phyloP scores from a whole-genome alignment of 1,139 yeast species.

The Nakaseomyces nivariensis region DNA sequence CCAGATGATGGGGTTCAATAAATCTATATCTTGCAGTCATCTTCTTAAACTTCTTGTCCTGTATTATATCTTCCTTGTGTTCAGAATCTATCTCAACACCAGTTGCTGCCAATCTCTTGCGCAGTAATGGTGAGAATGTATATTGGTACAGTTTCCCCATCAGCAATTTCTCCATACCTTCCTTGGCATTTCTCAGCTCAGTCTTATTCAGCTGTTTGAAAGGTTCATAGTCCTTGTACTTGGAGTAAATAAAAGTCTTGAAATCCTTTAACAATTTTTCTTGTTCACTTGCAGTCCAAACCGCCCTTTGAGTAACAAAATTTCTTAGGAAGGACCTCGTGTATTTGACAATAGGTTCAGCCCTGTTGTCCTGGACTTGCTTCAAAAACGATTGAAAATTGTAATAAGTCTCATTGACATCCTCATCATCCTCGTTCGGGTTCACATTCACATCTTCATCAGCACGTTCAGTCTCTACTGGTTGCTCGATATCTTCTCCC shows the following conservation, averaged over 20 bases:
- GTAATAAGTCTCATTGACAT: slow-evolving; percentile 16
- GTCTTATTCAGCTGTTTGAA: slow-evolving; percentile 56
- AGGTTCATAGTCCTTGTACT: slow-evolving; percentile 60
- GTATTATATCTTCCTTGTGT: slow-evolving; percentile 51
- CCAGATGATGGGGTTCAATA: slow-evolving; percentile 73
- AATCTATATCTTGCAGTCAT: slow-evolving; percentile 63
- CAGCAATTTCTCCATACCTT: slow-evolving; percentile 84
- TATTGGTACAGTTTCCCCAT: slow-evolving; percentile 76
- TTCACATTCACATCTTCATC: background rate
- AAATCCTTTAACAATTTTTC: slow-evolving; percentile 66
- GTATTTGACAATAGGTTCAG: slow-evolving; percentile 85
- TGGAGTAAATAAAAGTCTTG: slow-evolving; percentile 56
- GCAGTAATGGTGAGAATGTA: slow-evolving; percentile 74
- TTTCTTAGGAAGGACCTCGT: slow-evolving; percentile 71
- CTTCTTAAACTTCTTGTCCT: slow-evolving; percentile 46
- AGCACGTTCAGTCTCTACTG: background rate
- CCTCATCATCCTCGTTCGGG: slow-evolving; percentile 7
- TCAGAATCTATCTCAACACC: slow-evolving; percentile 33
- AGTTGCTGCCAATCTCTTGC: slow-evolving; percentile 27
- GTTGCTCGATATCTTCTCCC: background rate
- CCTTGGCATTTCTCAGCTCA: slow-evolving; percentile 64
- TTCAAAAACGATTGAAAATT: slow-evolving; percentile 75
- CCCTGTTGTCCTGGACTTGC: slow-evolving; percentile 61
- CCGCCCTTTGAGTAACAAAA: slow-evolving; percentile 48
- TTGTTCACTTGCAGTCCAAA: slow-evolving; percentile 70